These are phyloP conservation scores for Aspergillus fischeri DNA, from an alignment of 2,329 filamentous ascomycete genomes.

Conservation along the genomic window DNA sequence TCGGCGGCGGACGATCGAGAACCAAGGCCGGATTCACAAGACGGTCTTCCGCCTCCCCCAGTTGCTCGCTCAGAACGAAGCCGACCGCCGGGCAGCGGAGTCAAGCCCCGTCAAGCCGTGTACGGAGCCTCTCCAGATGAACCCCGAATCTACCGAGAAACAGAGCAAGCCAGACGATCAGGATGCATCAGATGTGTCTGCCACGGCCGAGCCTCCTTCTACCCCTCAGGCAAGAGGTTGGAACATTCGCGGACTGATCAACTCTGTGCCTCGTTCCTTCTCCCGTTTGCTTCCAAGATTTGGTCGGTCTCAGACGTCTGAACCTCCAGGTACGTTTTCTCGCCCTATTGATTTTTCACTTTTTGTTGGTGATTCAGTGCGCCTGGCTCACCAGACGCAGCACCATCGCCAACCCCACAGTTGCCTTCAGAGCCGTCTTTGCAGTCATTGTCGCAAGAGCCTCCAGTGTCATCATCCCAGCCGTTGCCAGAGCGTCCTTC, in stretches of 20 bases:
- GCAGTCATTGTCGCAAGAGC: neutral
- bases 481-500: constrained; percentile 9
- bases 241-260: constrained; percentile 27
- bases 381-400: neutral
- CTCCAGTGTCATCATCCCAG: neutral
- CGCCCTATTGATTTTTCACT: neutral
- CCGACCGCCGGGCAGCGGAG: constrained; percentile 19
- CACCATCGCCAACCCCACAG: neutral
- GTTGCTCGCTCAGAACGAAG: constrained; percentile 27
- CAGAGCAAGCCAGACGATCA: constrained; percentile 1
- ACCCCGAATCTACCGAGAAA: constrained; percentile 8
- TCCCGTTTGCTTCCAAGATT: constrained; percentile 22
- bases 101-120: constrained; percentile 2
- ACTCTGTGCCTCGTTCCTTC: constrained; percentile 28
- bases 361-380: neutral
- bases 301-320: constrained; percentile 11
- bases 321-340: constrained; percentile 12
- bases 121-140: constrained; percentile 7
- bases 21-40: constrained; percentile 28
- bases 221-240: constrained; percentile 26
- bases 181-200: constrained; percentile 1
- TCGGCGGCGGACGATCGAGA: constrained; percentile 26
- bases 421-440: neutral
- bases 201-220: constrained; percentile 9
- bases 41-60: constrained; percentile 32